These are phyloP conservation scores for Phytophthora colocasiae DNA, from an alignment of 352 stramenopile genomes.

Conservation along the genomic window DNA sequence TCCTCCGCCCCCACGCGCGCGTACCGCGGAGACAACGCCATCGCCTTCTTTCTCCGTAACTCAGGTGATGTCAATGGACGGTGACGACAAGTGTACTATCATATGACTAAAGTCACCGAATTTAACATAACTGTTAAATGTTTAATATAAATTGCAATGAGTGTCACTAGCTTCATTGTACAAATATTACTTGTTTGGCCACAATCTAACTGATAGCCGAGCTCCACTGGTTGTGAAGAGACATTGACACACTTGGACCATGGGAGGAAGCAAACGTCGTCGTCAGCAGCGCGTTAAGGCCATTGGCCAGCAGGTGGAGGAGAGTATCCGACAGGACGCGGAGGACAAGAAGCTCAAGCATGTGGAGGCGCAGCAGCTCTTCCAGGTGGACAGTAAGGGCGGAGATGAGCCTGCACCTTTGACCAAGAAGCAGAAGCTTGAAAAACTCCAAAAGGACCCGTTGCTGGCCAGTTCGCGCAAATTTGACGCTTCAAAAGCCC, in stretches of 20 bases:
- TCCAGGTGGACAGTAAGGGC: conserved; percentile 82
- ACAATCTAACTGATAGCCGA: background rate
- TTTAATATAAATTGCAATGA: background rate
- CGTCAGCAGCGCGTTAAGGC: conserved; percentile 72
- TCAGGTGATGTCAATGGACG: conserved; percentile 9
- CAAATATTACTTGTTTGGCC: background rate
- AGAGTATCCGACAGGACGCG: conserved; percentile 77
- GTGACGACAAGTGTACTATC: too few species aligned
- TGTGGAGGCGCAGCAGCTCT: conserved; percentile 73
- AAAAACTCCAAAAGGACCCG: conserved; percentile 72
- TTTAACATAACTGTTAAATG: background rate
- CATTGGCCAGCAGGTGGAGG: conserved; percentile 78
- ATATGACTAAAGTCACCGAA: too few species aligned
- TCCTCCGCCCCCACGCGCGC: conserved; percentile 39
- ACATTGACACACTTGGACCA: conserved; percentile 31
- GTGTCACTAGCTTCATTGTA: background rate
- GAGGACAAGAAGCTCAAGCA: conserved; percentile 86
- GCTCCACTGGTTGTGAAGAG: conserved; percentile 31
- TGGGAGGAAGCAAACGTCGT: conserved; percentile 54
- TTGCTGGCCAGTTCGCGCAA: conserved; percentile 74
- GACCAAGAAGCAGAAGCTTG: conserved; percentile 77
- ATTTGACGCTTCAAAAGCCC: conserved; percentile 66
- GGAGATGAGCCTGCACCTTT: conserved; percentile 42
- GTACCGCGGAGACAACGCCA: conserved; percentile 29
- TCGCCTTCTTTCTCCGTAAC: conserved; percentile 15